Evolutionary conservation across 139 green algal genomes (phyloP).

Genomic region (Chlorella ohadii): DNA sequence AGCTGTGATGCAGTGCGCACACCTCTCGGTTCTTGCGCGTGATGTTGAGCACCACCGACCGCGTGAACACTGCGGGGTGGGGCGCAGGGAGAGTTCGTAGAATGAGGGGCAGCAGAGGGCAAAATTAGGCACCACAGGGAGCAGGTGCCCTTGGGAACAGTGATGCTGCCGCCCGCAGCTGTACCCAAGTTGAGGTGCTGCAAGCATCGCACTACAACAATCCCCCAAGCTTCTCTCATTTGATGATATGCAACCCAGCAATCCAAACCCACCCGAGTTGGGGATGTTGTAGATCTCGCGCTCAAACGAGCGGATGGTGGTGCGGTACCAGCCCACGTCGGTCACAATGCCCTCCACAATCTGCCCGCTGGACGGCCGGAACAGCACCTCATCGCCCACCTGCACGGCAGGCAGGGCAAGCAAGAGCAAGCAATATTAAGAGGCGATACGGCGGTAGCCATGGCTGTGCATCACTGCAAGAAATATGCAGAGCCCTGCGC

Average conservation of each 20-base stretch:
- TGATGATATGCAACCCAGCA: too few relatives aligned
- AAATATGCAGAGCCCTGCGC: too few relatives aligned
- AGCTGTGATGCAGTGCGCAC: too few relatives aligned
- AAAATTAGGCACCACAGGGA: neutral
- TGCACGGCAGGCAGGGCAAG: constrained; percentile 29
- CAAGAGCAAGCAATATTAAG: too few relatives aligned
- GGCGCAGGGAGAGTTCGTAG: neutral
- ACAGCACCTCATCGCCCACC: constrained; percentile 85
- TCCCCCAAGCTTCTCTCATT: too few relatives aligned
- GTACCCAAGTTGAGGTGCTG: too few relatives aligned
- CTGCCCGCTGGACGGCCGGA: constrained; percentile 67
- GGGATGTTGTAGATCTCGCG: constrained; percentile 75
- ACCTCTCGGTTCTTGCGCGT: constrained; percentile 82
- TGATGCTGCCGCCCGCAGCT: too few relatives aligned
- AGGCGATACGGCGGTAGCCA: too few relatives aligned
- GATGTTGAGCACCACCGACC: constrained; percentile 93
- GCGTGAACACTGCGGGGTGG: constrained; percentile 75
- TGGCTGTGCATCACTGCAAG: too few relatives aligned
- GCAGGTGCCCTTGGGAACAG: too few relatives aligned
- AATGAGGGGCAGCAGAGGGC: neutral
- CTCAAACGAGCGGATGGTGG: constrained; percentile 86
- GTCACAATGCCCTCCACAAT: constrained; percentile 90
- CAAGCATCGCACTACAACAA: too few relatives aligned
- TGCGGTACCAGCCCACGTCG: constrained; percentile 94
- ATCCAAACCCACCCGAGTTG: constrained; percentile 56